Base-by-base conservation (phyloP, 352 stramenopile species). In the Globisporangium paroecandrum region DNA sequence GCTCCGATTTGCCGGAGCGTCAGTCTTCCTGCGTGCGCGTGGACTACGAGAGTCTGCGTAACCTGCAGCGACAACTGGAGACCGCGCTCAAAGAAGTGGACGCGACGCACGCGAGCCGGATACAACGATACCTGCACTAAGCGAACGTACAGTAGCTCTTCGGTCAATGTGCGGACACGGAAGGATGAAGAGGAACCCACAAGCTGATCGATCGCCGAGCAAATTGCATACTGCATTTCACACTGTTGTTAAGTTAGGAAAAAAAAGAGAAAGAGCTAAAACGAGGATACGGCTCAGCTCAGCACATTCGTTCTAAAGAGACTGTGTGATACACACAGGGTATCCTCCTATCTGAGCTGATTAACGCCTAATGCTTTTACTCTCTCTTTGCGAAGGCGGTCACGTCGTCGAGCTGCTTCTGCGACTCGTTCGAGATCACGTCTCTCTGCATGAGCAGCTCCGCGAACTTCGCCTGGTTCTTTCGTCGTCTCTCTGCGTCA, bases 321-420 rank as follows among this genome's bases (percentile, higher is more conserved):
- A 58, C 12, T 58, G 0, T 20, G 49, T 12, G 53, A 58, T 58
- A 38, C 2, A 43, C 15, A 5, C 18, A 22, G 15, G 12, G 7
- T 15, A 59, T 47, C 41, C 41, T 47, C 13, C 4, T 15, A 47
- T 47, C 15, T n/a, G 15, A 47, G 41, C 41, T 15, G 20, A 47
- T 8, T n/a, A 6, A 10, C 7, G 43, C 18, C 1, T 43, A 3
- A 3, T 29, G 13, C 4, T 18, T 67, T 29, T 81, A 68, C 47
- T 81, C 77, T 32, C 75, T 76, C 64, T 81, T 81, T 15, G 76
- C 76, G 65, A 93, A 91, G 64, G 78, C 75, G n/a, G 88, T 95
- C 66, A 94, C 76, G 51, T 93, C 77, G 25, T 93, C 82, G 60
- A 93, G 64, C 65, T 93, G 82, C 70, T 89, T 76, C 74, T 93